Percentiles rank a stretch among this genome's conserved stretches.
These are phyloP conservation scores for Sarocladium kiliense DNA, from an alignment of 2,329 filamentous ascomycete species.

Conservation along the genomic window DNA sequence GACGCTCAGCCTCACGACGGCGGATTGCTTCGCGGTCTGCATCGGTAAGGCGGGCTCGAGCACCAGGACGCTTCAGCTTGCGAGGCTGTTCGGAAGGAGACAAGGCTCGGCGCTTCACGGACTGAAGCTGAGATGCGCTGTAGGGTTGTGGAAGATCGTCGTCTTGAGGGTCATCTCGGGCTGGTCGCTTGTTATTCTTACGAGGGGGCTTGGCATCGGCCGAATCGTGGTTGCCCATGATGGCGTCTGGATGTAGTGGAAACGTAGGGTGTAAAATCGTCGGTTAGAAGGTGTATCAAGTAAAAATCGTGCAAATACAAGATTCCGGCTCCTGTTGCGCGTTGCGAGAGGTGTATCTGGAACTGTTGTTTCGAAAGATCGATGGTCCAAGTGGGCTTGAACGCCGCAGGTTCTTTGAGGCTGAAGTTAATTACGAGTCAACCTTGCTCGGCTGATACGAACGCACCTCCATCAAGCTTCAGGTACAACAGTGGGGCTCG, in stretches of 20 bases:
- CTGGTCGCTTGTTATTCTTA: constrained; percentile 25
- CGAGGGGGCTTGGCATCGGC: constrained; percentile 9
- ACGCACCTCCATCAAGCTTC: no score
- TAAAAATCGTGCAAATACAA: no score
- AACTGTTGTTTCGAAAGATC: no score
- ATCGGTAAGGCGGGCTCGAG: constrained; percentile 61
- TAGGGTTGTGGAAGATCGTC: constrained; percentile 54
- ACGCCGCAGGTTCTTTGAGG: no score
- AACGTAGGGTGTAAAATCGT: constrained; percentile 6
- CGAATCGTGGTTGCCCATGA: constrained; percentile 10
- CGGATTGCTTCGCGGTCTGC: constrained; percentile 64
- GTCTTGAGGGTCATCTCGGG: constrained; percentile 19
- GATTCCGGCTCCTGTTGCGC: no score
- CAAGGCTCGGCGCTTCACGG: constrained; percentile 52
- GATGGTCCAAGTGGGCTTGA: no score
- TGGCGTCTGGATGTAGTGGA: constrained; percentile 2
- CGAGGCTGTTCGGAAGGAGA: constrained; percentile 53
- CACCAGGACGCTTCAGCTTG: constrained; percentile 64
- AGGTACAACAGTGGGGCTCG: no score
- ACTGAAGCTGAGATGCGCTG: constrained; percentile 52
- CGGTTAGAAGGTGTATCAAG: no score
- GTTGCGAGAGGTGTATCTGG: no score
- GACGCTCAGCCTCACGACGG: constrained; percentile 54
- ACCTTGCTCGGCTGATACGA: no score
- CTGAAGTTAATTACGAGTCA: no score